Percentiles rank a stretch among this genome's conserved stretches.
These are phyloP conservation scores for Edaphochlamys debaryana DNA, from an alignment of 139 green algal species.

Conservation along the genomic window DNA sequence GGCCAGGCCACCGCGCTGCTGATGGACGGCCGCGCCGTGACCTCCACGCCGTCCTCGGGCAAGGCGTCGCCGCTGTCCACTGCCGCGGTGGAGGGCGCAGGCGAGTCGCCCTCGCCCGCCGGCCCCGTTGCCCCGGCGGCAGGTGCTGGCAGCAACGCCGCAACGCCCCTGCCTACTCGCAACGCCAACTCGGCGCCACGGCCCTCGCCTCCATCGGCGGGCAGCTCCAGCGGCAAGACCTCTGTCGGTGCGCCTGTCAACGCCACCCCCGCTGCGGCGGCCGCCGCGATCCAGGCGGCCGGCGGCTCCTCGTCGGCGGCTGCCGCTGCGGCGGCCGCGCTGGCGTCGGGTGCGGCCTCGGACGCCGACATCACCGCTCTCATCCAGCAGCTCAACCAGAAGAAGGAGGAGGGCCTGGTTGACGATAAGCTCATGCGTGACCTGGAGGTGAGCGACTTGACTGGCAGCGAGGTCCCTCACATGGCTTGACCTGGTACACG, in stretches of 20 bases:
- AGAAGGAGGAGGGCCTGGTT: conserved; percentile 57
- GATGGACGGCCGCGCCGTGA: background rate
- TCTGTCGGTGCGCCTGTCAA: too few species aligned
- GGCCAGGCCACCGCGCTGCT: background rate
- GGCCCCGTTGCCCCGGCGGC: background rate
- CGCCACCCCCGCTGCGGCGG: background rate
- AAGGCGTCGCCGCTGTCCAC: conserved; percentile 40
- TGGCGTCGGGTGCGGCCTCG: conserved; percentile 1
- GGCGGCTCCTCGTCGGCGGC: background rate
- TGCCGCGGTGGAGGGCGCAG: conserved; percentile 38
- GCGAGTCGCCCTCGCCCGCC: background rate
- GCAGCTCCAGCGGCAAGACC: background rate
- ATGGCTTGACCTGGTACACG: background rate
- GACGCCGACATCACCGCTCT: conserved; percentile 50
- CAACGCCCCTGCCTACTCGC: too few species aligned
- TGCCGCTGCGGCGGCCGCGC: conserved; percentile 7
- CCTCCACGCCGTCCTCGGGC: conserved; percentile 6
- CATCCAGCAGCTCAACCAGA: conserved; percentile 50
- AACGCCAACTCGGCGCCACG: too few species aligned
- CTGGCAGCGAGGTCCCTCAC: too few species aligned
- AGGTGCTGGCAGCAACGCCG: too few species aligned
- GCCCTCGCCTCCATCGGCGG: background rate
- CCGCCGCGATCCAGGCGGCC: too few species aligned
- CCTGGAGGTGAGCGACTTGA: conserved; percentile 28
- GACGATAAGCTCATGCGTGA: conserved; percentile 62